A percentile compares a stretch with the other conserved stretches of the same genome.
phyloP scores from a whole-genome alignment of 1,284 basidiomycete species.

The Leccinum glutinopallens region DNA sequence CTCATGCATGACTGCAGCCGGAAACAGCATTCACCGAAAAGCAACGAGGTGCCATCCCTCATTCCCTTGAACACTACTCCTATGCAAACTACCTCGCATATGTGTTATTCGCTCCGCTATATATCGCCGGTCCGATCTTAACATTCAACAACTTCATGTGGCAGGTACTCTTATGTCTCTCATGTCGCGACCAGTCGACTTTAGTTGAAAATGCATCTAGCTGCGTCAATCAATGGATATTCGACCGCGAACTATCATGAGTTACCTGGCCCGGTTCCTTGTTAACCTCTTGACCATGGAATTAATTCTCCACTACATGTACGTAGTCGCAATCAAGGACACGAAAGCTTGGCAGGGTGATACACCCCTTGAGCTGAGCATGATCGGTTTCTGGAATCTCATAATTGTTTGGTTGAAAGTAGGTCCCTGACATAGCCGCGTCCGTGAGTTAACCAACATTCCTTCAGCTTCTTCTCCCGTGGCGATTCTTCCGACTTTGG shows the following conservation, averaged over 20 bases:
- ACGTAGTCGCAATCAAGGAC: conserved; percentile 97
- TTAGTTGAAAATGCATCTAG: conserved; percentile 38
- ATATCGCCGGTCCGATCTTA: conserved; percentile 96
- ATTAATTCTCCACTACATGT: conserved; percentile 91
- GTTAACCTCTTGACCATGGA: conserved; percentile 77
- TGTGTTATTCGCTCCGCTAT: conserved; percentile 88
- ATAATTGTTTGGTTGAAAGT: conserved; percentile 98
- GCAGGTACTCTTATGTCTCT: conserved; percentile 63
- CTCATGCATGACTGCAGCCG: conserved; percentile 30
- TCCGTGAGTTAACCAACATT: neutral
- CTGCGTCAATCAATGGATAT: conserved; percentile 53
- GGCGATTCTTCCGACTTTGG: conserved; percentile 98
- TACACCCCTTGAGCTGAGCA: conserved; percentile 80
- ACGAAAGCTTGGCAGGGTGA: conserved; percentile 73
- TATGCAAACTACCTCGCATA: conserved; percentile 73
- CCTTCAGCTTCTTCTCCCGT: conserved; percentile 85
- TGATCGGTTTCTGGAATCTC: conserved; percentile 98
- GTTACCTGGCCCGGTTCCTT: conserved; percentile 77
- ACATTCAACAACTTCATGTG: conserved; percentile 94
- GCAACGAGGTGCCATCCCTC: conserved; percentile 52
- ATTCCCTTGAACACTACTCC: conserved; percentile 53
- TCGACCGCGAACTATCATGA: conserved; percentile 37
- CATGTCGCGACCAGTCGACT: neutral
- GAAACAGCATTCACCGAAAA: conserved; percentile 50
- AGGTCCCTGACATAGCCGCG: conserved; percentile 19